Evolutionary conservation across 345 rosid genomes (phyloP).

Genomic region (Anastatica hierochuntica): DNA sequence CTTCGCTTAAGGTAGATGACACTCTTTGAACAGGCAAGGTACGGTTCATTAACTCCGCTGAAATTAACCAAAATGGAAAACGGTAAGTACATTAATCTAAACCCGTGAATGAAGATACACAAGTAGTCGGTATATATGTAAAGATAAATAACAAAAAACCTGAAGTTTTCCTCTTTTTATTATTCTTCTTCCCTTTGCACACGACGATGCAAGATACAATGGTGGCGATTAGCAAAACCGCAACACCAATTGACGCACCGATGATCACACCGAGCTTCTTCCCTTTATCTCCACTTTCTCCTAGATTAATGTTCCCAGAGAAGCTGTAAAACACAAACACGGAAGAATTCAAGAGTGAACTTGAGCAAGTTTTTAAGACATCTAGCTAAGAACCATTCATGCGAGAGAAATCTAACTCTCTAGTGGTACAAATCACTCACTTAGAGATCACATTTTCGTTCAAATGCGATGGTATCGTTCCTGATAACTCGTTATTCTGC

Average conservation of each 20-base stretch:
- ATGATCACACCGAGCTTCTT: conserved; percentile 44
- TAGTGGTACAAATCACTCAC: conserved; percentile 34
- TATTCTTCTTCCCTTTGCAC: conserved; percentile 42
- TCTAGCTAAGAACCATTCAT: not conserved
- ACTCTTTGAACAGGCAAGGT: conserved; percentile 41
- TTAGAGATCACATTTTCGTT: conserved; percentile 40
- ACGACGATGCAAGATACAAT: conserved; percentile 45
- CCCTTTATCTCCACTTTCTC: conserved; percentile 29
- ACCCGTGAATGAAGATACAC: too few species aligned
- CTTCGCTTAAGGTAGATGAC: conserved; percentile 49
- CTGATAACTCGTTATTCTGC: conserved; percentile 78
- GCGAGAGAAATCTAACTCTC: not conserved
- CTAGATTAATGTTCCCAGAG: conserved; percentile 61
- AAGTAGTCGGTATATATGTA: not conserved
- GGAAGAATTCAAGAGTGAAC: not conserved
- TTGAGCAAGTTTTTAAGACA: not conserved
- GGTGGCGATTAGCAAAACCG: conserved; percentile 53
- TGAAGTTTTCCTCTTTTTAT: conserved; percentile 17
- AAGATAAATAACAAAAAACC: conserved; percentile 1
- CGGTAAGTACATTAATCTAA: not conserved
- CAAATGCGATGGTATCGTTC: conserved; percentile 59
- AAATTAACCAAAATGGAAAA: not conserved
- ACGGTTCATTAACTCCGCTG: conserved; percentile 27
- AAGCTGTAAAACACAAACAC: conserved; percentile 34
- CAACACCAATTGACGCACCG: conserved; percentile 70